These are phyloP conservation scores for Globisporangium lucens DNA, from an alignment of 352 stramenopile genomes.

Conservation along the genomic window DNA sequence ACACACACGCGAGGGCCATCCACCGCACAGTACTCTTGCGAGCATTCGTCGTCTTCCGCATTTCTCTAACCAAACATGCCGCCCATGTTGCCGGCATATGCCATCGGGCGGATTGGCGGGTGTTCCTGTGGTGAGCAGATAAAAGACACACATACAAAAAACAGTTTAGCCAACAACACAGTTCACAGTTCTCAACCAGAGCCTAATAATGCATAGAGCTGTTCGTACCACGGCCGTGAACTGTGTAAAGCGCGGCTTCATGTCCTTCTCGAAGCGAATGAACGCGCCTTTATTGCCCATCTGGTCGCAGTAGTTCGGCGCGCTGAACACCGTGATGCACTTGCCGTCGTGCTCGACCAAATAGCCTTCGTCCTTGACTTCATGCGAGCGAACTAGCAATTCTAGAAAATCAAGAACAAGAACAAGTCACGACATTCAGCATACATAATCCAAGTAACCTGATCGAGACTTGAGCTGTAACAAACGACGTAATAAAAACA, in stretches of 20 bases:
- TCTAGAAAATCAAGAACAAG: conserved; percentile 38
- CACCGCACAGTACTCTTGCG: background rate
- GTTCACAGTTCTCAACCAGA: background rate
- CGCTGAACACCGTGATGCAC: conserved; percentile 99
- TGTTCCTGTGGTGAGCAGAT: conserved; percentile 50
- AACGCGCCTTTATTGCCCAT: conserved; percentile 99
- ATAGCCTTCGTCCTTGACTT: conserved; percentile 99
- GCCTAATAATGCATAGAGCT: conserved; percentile 1
- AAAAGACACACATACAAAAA: background rate
- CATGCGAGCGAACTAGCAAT: conserved; percentile 97
- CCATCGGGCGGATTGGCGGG: conserved; percentile 86
- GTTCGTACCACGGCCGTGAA: conserved; percentile 90
- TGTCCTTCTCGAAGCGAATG: conserved; percentile 95
- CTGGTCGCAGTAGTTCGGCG: conserved; percentile 99
- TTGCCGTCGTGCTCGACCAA: conserved; percentile 98
- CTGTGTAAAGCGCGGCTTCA: conserved; percentile 96
- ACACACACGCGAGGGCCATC: background rate
- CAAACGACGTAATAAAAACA: background rate
- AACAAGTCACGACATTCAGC: conserved; percentile 8
- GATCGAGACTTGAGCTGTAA: conserved; percentile 1
- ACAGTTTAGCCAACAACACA: conserved; percentile 1
- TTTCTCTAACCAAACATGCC: conserved; percentile 77
- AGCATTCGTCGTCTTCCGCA: background rate
- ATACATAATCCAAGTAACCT: background rate
- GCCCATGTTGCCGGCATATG: conserved; percentile 89